These are phyloP conservation scores for Dendrobium huoshanense DNA, from an alignment of 106 monocot species.

Conservation along the genomic window DNA sequence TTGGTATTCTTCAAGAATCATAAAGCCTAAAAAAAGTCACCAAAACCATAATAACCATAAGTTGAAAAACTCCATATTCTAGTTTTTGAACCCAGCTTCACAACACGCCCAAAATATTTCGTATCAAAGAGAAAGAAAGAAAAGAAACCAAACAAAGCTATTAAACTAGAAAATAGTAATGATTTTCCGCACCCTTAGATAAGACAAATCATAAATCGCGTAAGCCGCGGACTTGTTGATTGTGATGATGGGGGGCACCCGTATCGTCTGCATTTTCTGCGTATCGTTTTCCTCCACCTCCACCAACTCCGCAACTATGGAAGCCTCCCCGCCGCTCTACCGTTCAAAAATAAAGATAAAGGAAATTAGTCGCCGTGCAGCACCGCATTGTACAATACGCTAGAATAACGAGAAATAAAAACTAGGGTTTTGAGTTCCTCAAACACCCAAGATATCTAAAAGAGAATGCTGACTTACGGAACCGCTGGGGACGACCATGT, in stretches of 20 bases:
- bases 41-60: not conserved
- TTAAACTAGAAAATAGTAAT: not conserved
- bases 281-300: conserved; percentile 80
- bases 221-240: conserved; percentile 90
- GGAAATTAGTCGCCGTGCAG: not conserved
- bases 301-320: conserved; percentile 67
- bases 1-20: too few relatives aligned
- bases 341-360: not conserved
- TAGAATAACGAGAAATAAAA: not conserved
- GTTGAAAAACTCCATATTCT: not conserved
- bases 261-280: conserved; percentile 55
- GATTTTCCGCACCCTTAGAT: conserved; percentile 51
- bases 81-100: not conserved
- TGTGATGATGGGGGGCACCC: conserved; percentile 70
- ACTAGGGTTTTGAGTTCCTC: not conserved
- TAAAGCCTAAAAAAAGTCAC: not conserved
- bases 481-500: conserved; percentile 86
- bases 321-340: conserved; percentile 88
- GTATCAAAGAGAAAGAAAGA: not conserved
- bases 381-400: not conserved
- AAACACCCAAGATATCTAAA: not conserved
- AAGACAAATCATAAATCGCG: conserved; percentile 70
- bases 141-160: not conserved
- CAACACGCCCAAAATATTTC: not conserved
- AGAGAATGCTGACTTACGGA: conserved; percentile 35